Evolutionary conservation across 306 rosid genomes (phyloP), one percentile per base, ranked within the genome.

Genomic region (Mimosa bimucronata): DNA sequence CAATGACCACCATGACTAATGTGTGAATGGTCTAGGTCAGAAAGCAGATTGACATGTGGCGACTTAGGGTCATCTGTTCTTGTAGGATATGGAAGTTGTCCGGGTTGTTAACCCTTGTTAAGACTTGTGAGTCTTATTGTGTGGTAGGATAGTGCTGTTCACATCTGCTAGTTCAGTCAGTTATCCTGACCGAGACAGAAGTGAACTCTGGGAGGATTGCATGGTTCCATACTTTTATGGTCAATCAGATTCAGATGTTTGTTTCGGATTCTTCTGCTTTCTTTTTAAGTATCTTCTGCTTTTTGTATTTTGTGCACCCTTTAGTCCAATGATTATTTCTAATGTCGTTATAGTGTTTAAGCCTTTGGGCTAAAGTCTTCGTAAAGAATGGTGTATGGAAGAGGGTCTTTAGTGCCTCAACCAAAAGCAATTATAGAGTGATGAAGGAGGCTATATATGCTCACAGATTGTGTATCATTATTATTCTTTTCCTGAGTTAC

Each of bases 401-500:
- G 9, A 7, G 5, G 12, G 10, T 7, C 45, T 74, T 60, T 23
- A 45, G 28, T 44, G 76, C 73, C 66, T 72, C 41, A 61, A 62
- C 71, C 12, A 57, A 38, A 61, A 29, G 61, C 73, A 55, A 23
- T 73, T 12, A 68, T 31, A 38, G 55, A 75, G 65, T 71, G 55
- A 41, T 38, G 6, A 48, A 31, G 0, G 30, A 30, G 45, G 13
- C 38, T 21, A 42, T 23, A 6, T 42, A 69, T 10, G 16, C 7
- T 7, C 37, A 41, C 55, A 25, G 12, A 44, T 25, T 25, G 29
- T 44, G 48, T 19, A 2, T 25, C 30, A 5, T 28, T 67, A 29
- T 69, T 64, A 29, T 46, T 76, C 66, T 73, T 75, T n/a, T 71
- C 25, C 69, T 64, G 58, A 68, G 78, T 75, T 73, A 34, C 91